Base-by-base conservation (phyloP, 805 yeast genomes). In the Scheffersomyces ergatensis region DNA sequence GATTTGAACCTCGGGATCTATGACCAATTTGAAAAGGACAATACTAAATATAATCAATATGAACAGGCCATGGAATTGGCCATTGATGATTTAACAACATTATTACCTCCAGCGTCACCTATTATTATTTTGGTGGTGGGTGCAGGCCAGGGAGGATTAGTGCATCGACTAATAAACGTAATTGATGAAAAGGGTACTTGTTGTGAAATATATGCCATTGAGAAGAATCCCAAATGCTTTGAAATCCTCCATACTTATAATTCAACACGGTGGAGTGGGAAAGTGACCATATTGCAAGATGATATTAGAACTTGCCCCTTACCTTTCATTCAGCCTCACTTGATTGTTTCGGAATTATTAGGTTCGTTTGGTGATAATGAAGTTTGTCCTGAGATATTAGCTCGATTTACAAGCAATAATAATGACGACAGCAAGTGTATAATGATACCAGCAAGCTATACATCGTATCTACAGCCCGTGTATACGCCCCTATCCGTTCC, bases 361-460 rank as follows among this genome's bases (percentile, higher is more conserved):
- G 97, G 97, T 5, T 86, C 96, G 13, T 85, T 92, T 64, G 97
- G 96, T 3, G 92, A 95, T 58, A 92, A 90, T 60, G 97, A 90
- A 57, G 69, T 88, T 14, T 75, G 87, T 7, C 97, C 98, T 0
- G 98, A 90, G 57, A 82, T 93, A 43, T 44, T 67, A 14, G 36
- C 37, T 1, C 34, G 27, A 8, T 58, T 88, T 2, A 67, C 65
- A 34, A 63, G 72, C 1, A 52, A n/a, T 14, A 26, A 8, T 11
- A 13, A 11, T 11, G 71, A 14, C 74, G 76, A 38, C 47, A 38
- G 3, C 53, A 36, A 49, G 6, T 23, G 39, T 9, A 54, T 49
- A 44, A 74, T 50, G 72, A 77, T 60, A 49, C 75, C 59, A 39
- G 63, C 71, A 38, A 65, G 72, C 5, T 81, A 84, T 53, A 57